phyloP scores from a whole-genome alignment of 2,329 filamentous ascomycete genomes.

The Lasiodiplodia sp. region DNA sequence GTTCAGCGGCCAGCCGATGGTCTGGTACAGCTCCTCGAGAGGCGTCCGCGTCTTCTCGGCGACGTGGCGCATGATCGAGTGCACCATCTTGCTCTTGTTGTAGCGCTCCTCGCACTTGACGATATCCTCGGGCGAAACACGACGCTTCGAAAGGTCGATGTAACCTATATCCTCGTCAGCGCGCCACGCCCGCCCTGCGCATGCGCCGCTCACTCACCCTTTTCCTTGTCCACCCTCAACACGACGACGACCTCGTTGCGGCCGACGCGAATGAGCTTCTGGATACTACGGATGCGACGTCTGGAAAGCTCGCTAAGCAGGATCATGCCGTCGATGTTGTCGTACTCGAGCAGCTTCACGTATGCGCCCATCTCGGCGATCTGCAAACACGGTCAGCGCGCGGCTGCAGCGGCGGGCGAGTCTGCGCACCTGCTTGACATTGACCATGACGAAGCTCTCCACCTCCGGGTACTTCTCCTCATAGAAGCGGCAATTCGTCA shows the following conservation, averaged over 20 bases:
- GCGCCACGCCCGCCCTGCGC: neutral
- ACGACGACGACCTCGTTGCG: conserved; percentile 99
- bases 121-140: conserved; percentile 96
- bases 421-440: conserved; percentile 84
- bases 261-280: conserved; percentile 97
- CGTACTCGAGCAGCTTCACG: conserved; percentile 98
- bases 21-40: conserved; percentile 94
- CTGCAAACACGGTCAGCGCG: conserved; percentile 51
- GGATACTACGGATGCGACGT: conserved; percentile 97
- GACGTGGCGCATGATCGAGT: conserved; percentile 98
- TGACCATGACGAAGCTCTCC: conserved; percentile 99
- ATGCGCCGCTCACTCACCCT: conserved; percentile 63
- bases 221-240: conserved; percentile 98
- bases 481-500: conserved; percentile 96
- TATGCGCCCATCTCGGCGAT: conserved; percentile 99
- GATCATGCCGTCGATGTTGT: conserved; percentile 99
- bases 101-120: conserved; percentile 98
- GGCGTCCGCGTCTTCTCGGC: conserved; percentile 94
- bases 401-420: neutral
- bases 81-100: conserved; percentile 99
- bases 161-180: conserved; percentile 65
- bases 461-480: conserved; percentile 98
- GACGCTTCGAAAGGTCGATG: conserved; percentile 97
- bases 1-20: conserved; percentile 96
- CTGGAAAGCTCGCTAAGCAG: conserved; percentile 95